These are phyloP conservation scores for Exophiala oligosperma DNA, from an alignment of 2,329 filamentous ascomycete species.

Conservation along the genomic window DNA sequence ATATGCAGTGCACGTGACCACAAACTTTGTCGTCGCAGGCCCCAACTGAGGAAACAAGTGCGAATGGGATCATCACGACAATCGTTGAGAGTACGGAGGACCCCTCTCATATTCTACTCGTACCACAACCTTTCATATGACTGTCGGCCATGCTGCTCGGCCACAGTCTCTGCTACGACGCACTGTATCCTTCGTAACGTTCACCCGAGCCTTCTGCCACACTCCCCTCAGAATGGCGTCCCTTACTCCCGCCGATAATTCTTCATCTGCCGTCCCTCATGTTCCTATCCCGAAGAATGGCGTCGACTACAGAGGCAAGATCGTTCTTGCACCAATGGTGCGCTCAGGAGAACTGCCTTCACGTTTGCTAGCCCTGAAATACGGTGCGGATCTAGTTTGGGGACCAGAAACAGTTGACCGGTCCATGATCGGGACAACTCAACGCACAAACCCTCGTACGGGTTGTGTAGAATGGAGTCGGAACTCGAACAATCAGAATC, in stretches of 20 bases:
- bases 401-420: slow-evolving; percentile 94
- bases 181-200: slow-evolving; percentile 22
- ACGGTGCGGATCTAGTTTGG: slow-evolving; percentile 97
- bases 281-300: slow-evolving; percentile 85
- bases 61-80: too few relatives aligned
- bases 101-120: neutral
- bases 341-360: slow-evolving; percentile 94
- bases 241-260: neutral
- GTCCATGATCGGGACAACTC: slow-evolving; percentile 82
- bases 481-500: slow-evolving; percentile 64
- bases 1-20: too few relatives aligned
- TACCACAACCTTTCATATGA: slow-evolving; percentile 16
- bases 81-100: too few relatives aligned
- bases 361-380: slow-evolving; percentile 83
- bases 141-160: slow-evolving; percentile 26
- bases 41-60: neutral
- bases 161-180: slow-evolving; percentile 27
- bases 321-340: slow-evolving; percentile 97
- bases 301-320: slow-evolving; percentile 89
- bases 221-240: slow-evolving; percentile 9
- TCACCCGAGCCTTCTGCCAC: slow-evolving; percentile 1
- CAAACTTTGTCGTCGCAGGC: neutral
- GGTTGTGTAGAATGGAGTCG: slow-evolving; percentile 84
- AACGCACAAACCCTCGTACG: slow-evolving; percentile 73
- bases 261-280: slow-evolving; percentile 48